These are phyloP conservation scores for Starmerella stigmatis DNA, from an alignment of 805 yeast species.

Conservation along the genomic window DNA sequence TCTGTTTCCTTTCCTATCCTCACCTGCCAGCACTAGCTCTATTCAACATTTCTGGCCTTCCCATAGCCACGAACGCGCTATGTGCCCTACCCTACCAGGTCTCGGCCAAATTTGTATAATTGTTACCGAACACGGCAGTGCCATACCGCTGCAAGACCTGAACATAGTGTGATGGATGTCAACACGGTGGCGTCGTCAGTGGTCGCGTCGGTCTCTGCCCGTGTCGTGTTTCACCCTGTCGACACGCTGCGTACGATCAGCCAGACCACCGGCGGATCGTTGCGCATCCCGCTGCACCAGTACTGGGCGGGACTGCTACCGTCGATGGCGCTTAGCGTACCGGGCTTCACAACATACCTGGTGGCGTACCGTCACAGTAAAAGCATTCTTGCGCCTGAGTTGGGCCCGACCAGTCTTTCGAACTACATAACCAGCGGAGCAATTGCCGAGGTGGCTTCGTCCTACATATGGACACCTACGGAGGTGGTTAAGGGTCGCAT, in stretches of 20 bases:
- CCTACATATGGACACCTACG: constrained; percentile 37
- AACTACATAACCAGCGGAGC: constrained; percentile 34
- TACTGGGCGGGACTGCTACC: constrained; percentile 36
- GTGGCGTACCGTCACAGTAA: constrained; percentile 35
- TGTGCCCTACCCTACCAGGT: too few relatives aligned
- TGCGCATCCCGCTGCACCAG: constrained; percentile 31
- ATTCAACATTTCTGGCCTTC: too few relatives aligned
- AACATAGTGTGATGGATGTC: constrained; percentile 29
- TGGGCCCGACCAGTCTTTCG: constrained; percentile 30
- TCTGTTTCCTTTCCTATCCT: too few relatives aligned
- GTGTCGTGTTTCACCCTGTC: constrained; percentile 36
- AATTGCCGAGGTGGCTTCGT: constrained; percentile 34
- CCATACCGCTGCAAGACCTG: too few relatives aligned
- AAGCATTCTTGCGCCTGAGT: constrained; percentile 29
- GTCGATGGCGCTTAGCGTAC: constrained; percentile 33
- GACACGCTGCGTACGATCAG: constrained; percentile 36
- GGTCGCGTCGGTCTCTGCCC: constrained; percentile 32
- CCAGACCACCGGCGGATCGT: constrained; percentile 34
- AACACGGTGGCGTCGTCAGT: constrained; percentile 34
- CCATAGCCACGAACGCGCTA: too few relatives aligned
- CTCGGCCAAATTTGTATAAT: too few relatives aligned
- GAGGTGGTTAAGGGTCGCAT: constrained; percentile 38
- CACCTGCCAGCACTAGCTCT: too few relatives aligned
- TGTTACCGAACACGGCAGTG: too few relatives aligned
- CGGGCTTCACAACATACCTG: constrained; percentile 36